Evolutionary conservation across 2,329 filamentous ascomycete genomes (phyloP).

Genomic region (Boeremia exigua): DNA sequence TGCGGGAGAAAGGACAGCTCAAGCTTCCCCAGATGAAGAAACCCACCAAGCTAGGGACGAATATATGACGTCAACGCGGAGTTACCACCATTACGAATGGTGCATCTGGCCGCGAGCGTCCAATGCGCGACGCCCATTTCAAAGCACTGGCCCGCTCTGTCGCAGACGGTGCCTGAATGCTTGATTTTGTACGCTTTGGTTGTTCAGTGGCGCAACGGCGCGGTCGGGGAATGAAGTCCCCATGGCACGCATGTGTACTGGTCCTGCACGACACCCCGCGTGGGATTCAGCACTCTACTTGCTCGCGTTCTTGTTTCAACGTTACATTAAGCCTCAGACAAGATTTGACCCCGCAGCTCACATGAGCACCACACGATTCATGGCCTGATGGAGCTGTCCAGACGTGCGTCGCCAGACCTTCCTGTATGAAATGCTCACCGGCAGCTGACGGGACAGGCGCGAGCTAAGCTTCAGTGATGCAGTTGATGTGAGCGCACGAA

Average conservation of each 20-base stretch:
- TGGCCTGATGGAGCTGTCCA: not conserved
- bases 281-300: not conserved
- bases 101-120: conserved; percentile 12
- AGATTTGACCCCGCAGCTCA: conserved; percentile 11
- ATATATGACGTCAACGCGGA: conserved; percentile 14
- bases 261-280: conserved; percentile 1
- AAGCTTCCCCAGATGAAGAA: conserved; percentile 14
- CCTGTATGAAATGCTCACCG: not conserved
- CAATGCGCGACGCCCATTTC: conserved; percentile 12
- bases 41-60: conserved; percentile 9
- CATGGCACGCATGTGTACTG: conserved; percentile 1
- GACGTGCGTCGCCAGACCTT: conserved; percentile 10
- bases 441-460: not conserved
- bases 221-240: not conserved
- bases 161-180: not conserved
- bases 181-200: not conserved
- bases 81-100: conserved; percentile 18
- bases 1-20: conserved; percentile 4
- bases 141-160: conserved; percentile 10
- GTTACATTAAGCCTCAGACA: not conserved
- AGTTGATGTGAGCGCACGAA: not conserved
- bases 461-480: not conserved
- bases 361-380: conserved; percentile 2
- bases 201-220: not conserved
- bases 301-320: not conserved